Conservation (phyloP, 2,329 filamentous ascomycete species). For the Pestalotiopsis sp. region DNA sequence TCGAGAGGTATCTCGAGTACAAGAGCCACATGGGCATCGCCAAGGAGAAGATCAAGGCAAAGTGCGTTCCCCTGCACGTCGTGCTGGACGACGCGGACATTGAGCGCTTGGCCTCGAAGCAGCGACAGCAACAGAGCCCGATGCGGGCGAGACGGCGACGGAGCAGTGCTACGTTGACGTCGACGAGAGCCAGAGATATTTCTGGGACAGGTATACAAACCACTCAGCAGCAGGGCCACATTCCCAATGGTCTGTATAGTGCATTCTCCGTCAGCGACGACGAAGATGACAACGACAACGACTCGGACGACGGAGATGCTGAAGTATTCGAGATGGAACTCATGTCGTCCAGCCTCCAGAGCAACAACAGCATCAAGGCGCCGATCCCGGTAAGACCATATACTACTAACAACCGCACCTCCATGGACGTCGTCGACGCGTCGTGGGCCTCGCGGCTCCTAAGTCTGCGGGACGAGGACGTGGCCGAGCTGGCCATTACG, state of each 20-base stretch:
- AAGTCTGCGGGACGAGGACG: neutral
- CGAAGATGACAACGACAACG: neutral
- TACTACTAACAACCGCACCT: neutral
- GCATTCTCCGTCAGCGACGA: neutral
- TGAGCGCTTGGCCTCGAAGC: neutral
- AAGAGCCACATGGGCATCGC: slow-evolving; percentile 23
- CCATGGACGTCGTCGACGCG: neutral
- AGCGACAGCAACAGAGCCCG: neutral
- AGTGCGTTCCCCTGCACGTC: slow-evolving; percentile 16
- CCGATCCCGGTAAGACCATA: neutral
- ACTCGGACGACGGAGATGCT: neutral
- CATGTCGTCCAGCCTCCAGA: neutral
- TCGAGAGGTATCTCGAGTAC: slow-evolving; percentile 26
- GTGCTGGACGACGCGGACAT: slow-evolving; percentile 19
- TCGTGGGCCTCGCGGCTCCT: neutral
- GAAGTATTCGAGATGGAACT: neutral
- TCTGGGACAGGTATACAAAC: neutral
- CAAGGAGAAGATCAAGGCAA: slow-evolving; percentile 21
- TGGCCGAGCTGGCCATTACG: neutral
- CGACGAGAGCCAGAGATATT: neutral
- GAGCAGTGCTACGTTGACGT: neutral
- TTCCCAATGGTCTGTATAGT: neutral
- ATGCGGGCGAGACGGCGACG: neutral
- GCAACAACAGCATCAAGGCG: neutral
- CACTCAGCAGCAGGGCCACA: too few species aligned